A percentile compares a stretch with the other conserved stretches of the same genome.
These are phyloP conservation scores for Seiridium unicorne DNA, from an alignment of 2,329 filamentous ascomycete species.

Conservation along the genomic window DNA sequence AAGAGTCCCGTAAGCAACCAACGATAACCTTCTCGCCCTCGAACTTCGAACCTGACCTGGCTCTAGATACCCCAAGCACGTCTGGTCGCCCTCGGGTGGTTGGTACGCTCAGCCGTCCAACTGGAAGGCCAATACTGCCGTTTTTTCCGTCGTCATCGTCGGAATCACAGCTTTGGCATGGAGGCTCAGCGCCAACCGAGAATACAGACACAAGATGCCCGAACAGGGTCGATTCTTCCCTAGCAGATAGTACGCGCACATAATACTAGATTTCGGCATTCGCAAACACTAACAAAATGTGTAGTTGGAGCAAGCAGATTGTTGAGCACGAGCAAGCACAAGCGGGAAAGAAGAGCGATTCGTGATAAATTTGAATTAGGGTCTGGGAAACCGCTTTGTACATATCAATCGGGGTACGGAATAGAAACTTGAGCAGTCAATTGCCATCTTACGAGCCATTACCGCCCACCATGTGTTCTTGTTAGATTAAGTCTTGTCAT, in stretches of 20 bases:
- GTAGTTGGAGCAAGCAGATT: constrained; percentile 44
- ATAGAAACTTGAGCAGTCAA: not conserved
- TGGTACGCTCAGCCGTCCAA: constrained; percentile 96
- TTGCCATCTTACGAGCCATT: too few species aligned
- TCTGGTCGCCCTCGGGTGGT: constrained; percentile 97
- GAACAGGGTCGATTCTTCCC: constrained; percentile 78
- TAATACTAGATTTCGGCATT: constrained; percentile 12
- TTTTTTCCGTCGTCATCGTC: constrained; percentile 67
- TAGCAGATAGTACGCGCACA: constrained; percentile 74
- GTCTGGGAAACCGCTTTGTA: not conserved
- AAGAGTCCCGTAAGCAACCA: constrained; percentile 51
- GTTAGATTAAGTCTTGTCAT: too few species aligned
- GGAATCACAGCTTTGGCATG: constrained; percentile 67
- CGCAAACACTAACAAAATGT: not conserved
- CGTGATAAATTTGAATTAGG: constrained; percentile 11
- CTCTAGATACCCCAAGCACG: constrained; percentile 92
- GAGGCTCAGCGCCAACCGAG: constrained; percentile 71
- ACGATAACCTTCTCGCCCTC: constrained; percentile 1
- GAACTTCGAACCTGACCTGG: constrained; percentile 14
- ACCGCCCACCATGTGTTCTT: too few species aligned
- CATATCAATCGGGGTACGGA: not conserved
- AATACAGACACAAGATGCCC: constrained; percentile 75
- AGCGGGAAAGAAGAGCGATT: constrained; percentile 25
- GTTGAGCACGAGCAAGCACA: constrained; percentile 42
- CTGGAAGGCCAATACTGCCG: constrained; percentile 89